phyloP scores from a whole-genome alignment of 225 moss, liverwort and hornwort species.

The Rhytidiadelphus loreus region DNA sequence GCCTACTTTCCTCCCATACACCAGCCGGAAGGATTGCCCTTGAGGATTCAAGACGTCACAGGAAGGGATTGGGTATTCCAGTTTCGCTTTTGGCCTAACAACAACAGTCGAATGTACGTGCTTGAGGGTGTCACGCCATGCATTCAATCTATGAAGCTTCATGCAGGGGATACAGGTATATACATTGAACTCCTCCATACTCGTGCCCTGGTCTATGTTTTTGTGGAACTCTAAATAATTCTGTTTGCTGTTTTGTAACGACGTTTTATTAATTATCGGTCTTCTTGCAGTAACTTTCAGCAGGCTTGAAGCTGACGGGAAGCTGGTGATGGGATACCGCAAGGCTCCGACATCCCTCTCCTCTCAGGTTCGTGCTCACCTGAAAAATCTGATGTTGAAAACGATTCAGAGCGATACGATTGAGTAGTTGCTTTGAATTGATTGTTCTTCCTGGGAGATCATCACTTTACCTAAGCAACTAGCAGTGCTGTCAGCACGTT shows the following conservation, averaged over 20 bases:
- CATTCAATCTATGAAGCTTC: constrained; percentile 98
- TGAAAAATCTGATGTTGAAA: not conserved
- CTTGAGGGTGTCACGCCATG: constrained; percentile 99
- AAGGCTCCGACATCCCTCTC: constrained; percentile 80
- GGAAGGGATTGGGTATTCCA: constrained; percentile 99
- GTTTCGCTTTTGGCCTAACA: constrained; percentile 99
- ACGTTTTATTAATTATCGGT: not conserved
- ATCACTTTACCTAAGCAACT: not conserved
- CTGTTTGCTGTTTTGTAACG: not conserved
- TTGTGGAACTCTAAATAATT: not conserved
- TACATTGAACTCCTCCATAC: not conserved
- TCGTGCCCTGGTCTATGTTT: not conserved
- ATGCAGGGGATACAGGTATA: constrained; percentile 96
- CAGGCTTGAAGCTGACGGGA: constrained; percentile 94
- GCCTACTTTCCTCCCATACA: constrained; percentile 96
- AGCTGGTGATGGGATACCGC: constrained; percentile 97
- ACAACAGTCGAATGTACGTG: constrained; percentile 99
- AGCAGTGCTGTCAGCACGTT: not conserved
- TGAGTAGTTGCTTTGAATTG: not conserved
- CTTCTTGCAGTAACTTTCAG: constrained; percentile 88
- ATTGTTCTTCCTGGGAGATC: not conserved
- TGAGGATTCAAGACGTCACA: constrained; percentile 89
- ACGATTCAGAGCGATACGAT: not conserved
- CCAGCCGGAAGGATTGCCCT: constrained; percentile 94
- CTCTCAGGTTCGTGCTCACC: constrained; percentile 53